phyloP scores from a whole-genome alignment of 1,139 yeast genomes.

The Meyerozyma elateridarum region DNA sequence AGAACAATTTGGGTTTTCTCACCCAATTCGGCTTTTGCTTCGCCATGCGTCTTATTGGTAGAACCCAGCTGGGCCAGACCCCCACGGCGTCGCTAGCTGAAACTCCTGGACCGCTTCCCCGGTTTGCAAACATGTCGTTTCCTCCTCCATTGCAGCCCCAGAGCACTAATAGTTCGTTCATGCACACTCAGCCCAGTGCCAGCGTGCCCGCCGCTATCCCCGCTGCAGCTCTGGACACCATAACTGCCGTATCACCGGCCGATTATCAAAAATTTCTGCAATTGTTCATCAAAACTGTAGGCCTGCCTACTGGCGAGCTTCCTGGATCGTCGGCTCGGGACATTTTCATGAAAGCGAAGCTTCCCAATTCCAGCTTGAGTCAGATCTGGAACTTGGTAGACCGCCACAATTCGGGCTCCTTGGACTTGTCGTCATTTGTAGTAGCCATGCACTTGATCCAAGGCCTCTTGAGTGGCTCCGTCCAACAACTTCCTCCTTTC shows the following conservation, averaged over 20 bases:
- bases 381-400: constrained; percentile 90
- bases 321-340: constrained; percentile 76
- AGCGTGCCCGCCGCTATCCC: constrained; percentile 30
- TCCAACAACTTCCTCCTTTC: constrained; percentile 62
- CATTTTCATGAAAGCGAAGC: constrained; percentile 81
- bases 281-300: constrained; percentile 72
- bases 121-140: constrained; percentile 35
- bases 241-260: constrained; percentile 59
- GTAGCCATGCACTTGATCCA: constrained; percentile 96
- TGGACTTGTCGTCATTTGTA: constrained; percentile 70
- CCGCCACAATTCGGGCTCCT: constrained; percentile 63
- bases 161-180: constrained; percentile 36
- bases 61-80: constrained; percentile 71
- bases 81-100: constrained; percentile 51
- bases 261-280: constrained; percentile 72
- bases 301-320: constrained; percentile 41
- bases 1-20: constrained; percentile 77
- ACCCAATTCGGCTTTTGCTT: constrained; percentile 77
- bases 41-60: constrained; percentile 87
- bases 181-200: constrained; percentile 47
- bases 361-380: constrained; percentile 72
- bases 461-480: constrained; percentile 63
- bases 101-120: constrained; percentile 54
- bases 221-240: constrained; percentile 30
- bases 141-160: constrained; percentile 25